Evolutionary conservation across 306 rosid genomes (phyloP).

Genomic region (Arachis hypogaea): DNA sequence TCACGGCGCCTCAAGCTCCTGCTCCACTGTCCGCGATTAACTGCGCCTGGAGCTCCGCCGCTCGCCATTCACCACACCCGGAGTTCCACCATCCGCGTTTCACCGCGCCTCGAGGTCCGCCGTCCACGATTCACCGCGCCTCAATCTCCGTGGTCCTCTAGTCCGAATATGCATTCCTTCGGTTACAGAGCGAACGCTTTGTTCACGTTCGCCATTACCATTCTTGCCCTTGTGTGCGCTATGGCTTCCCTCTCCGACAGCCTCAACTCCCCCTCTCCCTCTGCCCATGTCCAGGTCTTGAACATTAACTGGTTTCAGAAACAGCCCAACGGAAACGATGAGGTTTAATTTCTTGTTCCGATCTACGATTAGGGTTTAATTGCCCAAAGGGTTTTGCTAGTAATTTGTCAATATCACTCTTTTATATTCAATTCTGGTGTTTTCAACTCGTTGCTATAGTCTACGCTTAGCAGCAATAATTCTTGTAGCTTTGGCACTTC

Average conservation of each 20-base stretch:
- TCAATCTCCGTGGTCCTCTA: too few species aligned
- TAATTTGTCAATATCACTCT: background rate
- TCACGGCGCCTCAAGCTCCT: too few species aligned
- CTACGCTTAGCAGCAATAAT: background rate
- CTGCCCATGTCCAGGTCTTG: constrained; percentile 77
- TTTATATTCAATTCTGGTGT: background rate
- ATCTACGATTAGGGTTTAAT: constrained; percentile 21
- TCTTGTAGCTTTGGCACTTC: background rate
- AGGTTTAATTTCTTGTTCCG: constrained; percentile 47
- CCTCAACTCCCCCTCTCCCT: constrained; percentile 69
- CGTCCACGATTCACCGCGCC: too few species aligned
- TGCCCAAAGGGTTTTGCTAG: background rate
- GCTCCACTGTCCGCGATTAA: too few species aligned
- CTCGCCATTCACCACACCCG: too few species aligned
- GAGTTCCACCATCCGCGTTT: too few species aligned
- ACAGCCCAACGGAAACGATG: constrained; percentile 91
- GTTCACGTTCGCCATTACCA: constrained; percentile 78
- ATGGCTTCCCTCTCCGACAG: constrained; percentile 81
- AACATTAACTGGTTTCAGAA: constrained; percentile 86
- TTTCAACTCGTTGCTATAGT: background rate
- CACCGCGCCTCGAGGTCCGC: too few species aligned
- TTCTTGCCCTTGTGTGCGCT: constrained; percentile 80
- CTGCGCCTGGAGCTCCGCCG: too few species aligned
- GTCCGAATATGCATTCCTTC: constrained; percentile 76
- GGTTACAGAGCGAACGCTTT: constrained; percentile 84